These are phyloP conservation scores for Apiotrichum montevideense DNA, from an alignment of 1,284 basidiomycete genomes.

Conservation along the genomic window DNA sequence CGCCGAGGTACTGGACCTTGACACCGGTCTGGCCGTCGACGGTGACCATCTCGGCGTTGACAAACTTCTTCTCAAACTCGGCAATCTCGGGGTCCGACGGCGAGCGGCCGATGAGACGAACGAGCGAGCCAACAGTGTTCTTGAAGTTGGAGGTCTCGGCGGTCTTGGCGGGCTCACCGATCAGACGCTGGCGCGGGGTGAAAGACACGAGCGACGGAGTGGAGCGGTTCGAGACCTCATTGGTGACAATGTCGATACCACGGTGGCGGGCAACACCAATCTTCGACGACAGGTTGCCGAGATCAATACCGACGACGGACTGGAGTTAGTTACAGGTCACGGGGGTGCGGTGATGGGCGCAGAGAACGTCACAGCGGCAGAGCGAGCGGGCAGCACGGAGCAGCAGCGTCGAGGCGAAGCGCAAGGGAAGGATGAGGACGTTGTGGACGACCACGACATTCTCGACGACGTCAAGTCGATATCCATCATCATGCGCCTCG, in stretches of 20 bases:
- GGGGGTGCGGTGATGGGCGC: too few relatives aligned
- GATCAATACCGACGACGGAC: slow-evolving; percentile 81
- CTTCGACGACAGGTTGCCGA: slow-evolving; percentile 83
- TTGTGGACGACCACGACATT: too few relatives aligned
- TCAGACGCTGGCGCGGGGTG: slow-evolving; percentile 75
- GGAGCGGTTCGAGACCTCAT: slow-evolving; percentile 89
- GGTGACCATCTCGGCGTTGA: slow-evolving; percentile 77
- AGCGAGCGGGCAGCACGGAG: too few relatives aligned
- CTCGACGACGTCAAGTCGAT: too few relatives aligned
- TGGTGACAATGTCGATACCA: slow-evolving; percentile 90
- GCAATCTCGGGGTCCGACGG: slow-evolving; percentile 69
- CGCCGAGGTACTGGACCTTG: slow-evolving; percentile 80
- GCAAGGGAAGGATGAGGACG: too few relatives aligned
- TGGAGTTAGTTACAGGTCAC: slow-evolving; percentile 12
- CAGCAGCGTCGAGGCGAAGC: too few relatives aligned
- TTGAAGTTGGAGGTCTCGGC: slow-evolving; percentile 97
- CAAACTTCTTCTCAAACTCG: slow-evolving; percentile 78
- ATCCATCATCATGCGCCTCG: too few relatives aligned
- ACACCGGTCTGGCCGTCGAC: slow-evolving; percentile 71
- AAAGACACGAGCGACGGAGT: slow-evolving; percentile 94
- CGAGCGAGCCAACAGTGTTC: slow-evolving; percentile 86
- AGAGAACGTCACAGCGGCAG: too few relatives aligned
- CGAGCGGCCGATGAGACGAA: slow-evolving; percentile 76
- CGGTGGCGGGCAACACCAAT: slow-evolving; percentile 88
- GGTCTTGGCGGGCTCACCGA: slow-evolving; percentile 90